These are phyloP conservation scores for Lasiodiplodia hormozganensis DNA, from an alignment of 2,329 filamentous ascomycete species.

Conservation along the genomic window DNA sequence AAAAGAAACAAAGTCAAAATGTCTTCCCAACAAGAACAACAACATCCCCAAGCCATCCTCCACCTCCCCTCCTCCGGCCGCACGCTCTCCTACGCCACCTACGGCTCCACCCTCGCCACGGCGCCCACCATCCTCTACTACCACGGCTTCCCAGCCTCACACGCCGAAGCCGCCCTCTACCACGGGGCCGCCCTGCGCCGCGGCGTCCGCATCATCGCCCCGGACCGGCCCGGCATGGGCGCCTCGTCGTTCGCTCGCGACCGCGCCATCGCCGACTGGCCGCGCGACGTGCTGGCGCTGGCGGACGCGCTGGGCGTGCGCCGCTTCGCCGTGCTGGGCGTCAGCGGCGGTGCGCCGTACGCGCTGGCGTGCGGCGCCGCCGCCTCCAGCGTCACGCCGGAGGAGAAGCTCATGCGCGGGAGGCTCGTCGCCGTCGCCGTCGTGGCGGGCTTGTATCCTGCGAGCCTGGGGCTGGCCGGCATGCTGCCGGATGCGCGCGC, in stretches of 20 bases:
- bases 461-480: constrained; percentile 37
- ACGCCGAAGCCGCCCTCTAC: constrained; percentile 49
- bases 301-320: constrained; percentile 30
- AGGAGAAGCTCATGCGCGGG: constrained; percentile 36
- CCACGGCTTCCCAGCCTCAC: constrained; percentile 43
- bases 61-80: constrained; percentile 31
- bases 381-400: too few species aligned
- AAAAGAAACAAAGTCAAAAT: background rate
- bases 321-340: constrained; percentile 32
- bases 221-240: constrained; percentile 34
- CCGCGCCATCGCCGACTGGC: constrained; percentile 31
- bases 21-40: background rate
- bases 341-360: constrained; percentile 33
- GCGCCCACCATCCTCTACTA: constrained; percentile 33
- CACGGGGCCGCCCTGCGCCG: constrained; percentile 35
- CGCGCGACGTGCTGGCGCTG: constrained; percentile 32
- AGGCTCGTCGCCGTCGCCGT: constrained; percentile 38
- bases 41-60: background rate
- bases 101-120: constrained; percentile 31
- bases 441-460: constrained; percentile 39
- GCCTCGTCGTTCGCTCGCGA: constrained; percentile 30
- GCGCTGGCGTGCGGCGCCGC: constrained; percentile 31
- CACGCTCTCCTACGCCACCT: constrained; percentile 33
- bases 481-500: constrained; percentile 38
- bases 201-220: constrained; percentile 32